Base-by-base conservation (phyloP, 768 basidiomycete genomes). In the Leccinellum rugosiceps region DNA sequence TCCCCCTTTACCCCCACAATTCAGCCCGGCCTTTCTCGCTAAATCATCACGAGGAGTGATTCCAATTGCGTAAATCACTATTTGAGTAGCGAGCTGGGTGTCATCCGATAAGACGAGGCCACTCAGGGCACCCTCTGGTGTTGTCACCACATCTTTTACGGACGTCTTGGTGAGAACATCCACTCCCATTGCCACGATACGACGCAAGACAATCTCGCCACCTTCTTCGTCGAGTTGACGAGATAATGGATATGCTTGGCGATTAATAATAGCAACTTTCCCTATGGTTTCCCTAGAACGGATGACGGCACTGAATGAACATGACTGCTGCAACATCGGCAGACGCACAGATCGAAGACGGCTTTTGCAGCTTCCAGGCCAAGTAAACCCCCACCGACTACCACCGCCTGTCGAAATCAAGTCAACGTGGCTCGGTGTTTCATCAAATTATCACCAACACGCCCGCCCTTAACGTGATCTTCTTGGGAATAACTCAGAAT, bases 281-380 rank as follows among this genome's bases (percentile, higher is more conserved):
- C 72, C 69, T 53, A 83, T 73, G 1, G 75, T 74, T 23, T 71
- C 62, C 19, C 63, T 63, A 15, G 11, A 57, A 45, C 38, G 38
- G 38, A 43, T 35, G 4, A 19, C 10, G n/a, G 38, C 38, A 41
- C 10, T 41, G 4, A 41, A 10, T 41, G n/a, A 9, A 41, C 4
- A 41, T 4, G n/a, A 19, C 8, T 10, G 38, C 38, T 41, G 38
- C 17, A 41, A 19, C 3, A 41, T n/a, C 10, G n/a, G 38, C 38
- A 41, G 8, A 25, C 70, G 19, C 52, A 71, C 65, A 87, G 72
- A 67, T 90, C 88, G 62, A 82, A 81, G 7, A 82, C 76, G 0
- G 87, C 88, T 64, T 90, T 89, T 3, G 87, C 88, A 3, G 88
- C 87, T 71, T 89, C 88, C 31, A 90, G 73, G 11, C 87, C 88